phyloP scores from a whole-genome alignment of 1,284 basidiomycete species.

The Ustilago cynodontis region DNA sequence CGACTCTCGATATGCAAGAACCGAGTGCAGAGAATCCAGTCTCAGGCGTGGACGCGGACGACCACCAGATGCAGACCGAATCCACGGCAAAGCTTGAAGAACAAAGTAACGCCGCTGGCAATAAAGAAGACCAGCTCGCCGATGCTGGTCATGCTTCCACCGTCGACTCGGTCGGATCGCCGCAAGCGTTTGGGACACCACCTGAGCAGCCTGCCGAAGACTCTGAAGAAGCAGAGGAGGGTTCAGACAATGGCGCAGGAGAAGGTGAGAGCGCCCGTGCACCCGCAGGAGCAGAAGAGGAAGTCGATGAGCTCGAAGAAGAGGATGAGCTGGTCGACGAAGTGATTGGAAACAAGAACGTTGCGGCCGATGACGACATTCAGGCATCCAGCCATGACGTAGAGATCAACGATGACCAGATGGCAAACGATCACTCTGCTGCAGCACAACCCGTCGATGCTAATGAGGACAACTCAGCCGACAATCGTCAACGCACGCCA shows the following conservation, averaged over 20 bases:
- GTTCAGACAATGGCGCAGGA: background rate
- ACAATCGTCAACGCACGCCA: background rate
- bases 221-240: background rate
- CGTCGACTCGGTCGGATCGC: conserved; percentile 18
- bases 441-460: background rate
- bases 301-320: conserved; percentile 3
- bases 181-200: conserved; percentile 31
- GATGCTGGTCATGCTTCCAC: background rate
- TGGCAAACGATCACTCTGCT: background rate
- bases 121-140: background rate
- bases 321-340: conserved; percentile 30
- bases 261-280: background rate
- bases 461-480: background rate
- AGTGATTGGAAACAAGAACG: background rate
- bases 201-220: conserved; percentile 16
- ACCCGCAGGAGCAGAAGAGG: background rate
- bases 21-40: background rate
- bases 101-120: background rate
- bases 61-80: background rate
- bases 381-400: background rate
- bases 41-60: background rate
- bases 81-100: background rate
- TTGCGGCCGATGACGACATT: background rate
- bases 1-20: background rate
- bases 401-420: background rate